Percentiles rank a stretch among this genome's conserved stretches.
These are phyloP conservation scores for Primulina tabacum DNA, from an alignment of 257 asterid genomes.

Conservation along the genomic window DNA sequence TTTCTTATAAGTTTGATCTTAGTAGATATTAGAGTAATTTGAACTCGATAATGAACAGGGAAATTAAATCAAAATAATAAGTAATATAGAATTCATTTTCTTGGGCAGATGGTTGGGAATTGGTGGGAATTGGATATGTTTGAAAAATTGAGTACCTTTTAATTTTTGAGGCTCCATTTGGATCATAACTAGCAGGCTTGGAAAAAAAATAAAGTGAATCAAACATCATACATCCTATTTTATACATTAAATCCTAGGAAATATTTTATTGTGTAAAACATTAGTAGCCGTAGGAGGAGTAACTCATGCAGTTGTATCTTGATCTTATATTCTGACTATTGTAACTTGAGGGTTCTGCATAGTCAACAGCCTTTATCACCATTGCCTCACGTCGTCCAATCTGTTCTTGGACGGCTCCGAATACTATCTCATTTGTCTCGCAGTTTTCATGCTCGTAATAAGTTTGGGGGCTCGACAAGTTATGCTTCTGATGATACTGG, in stretches of 20 bases:
- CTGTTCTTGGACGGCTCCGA: slow-evolving; percentile 91
- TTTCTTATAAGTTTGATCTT: too few relatives aligned
- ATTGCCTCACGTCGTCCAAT: slow-evolving; percentile 69
- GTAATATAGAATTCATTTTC: too few relatives aligned
- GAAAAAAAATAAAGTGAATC: neutral
- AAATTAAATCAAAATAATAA: too few relatives aligned
- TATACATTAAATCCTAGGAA: neutral
- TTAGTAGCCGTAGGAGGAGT: slow-evolving; percentile 64
- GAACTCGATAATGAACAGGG: too few relatives aligned
- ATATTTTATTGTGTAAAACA: slow-evolving; percentile 5
- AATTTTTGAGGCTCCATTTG: too few relatives aligned
- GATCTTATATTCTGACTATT: slow-evolving; percentile 49
- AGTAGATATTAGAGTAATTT: too few relatives aligned
- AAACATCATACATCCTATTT: slow-evolving; percentile 1
- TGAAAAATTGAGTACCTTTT: too few relatives aligned
- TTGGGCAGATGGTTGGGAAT: too few relatives aligned
- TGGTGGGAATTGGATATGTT: too few relatives aligned
- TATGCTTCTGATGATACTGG: slow-evolving; percentile 66
- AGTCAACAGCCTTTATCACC: slow-evolving; percentile 85
- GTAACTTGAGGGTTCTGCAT: slow-evolving; percentile 49
- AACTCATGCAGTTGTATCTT: slow-evolving; percentile 71
- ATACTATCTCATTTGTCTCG: slow-evolving; percentile 80
- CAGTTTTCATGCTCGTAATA: slow-evolving; percentile 49
- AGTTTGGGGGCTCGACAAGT: slow-evolving; percentile 58
- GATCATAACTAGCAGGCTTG: too few relatives aligned